A percentile compares a stretch with the other conserved stretches of the same genome.
phyloP scores from a whole-genome alignment of 2,329 filamentous ascomycete genomes.

The Colletotrichum sojae region DNA sequence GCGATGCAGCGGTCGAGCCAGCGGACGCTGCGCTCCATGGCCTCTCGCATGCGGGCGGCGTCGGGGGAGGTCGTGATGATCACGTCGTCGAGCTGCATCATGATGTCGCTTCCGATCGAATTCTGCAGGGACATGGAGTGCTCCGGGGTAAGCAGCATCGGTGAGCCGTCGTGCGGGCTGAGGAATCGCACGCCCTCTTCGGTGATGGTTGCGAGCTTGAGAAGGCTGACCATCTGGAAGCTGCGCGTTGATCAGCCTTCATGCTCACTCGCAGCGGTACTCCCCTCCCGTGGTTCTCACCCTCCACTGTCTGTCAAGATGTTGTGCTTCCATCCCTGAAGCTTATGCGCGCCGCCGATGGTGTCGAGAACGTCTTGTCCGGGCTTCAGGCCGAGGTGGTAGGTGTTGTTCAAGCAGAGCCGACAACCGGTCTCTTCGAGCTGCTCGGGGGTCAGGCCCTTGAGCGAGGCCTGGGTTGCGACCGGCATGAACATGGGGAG shows the following conservation, averaged over 20 bases:
- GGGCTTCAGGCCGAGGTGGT: slow-evolving; percentile 94
- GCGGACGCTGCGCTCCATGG: slow-evolving; percentile 93
- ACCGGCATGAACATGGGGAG: slow-evolving; percentile 99
- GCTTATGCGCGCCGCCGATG: slow-evolving; percentile 91
- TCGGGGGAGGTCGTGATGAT: slow-evolving; percentile 97
- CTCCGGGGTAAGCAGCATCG: slow-evolving; percentile 97
- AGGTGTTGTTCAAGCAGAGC: slow-evolving; percentile 97
- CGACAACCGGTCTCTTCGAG: slow-evolving; percentile 90
- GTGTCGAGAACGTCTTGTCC: slow-evolving; percentile 90
- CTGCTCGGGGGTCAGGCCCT: slow-evolving; percentile 93
- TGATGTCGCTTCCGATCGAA: slow-evolving; percentile 97
- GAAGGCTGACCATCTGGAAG: slow-evolving; percentile 98
- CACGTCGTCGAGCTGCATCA: slow-evolving; percentile 99
- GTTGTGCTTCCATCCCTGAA: slow-evolving; percentile 97
- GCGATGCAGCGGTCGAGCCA: slow-evolving; percentile 97
- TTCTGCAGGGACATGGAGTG: slow-evolving; percentile 97
- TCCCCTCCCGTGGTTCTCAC: slow-evolving; percentile 57
- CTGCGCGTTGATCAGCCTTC: slow-evolving; percentile 60
- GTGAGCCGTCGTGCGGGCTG: slow-evolving; percentile 94
- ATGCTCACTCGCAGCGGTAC: background rate
- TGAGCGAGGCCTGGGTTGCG: slow-evolving; percentile 95
- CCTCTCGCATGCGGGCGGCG: slow-evolving; percentile 87
- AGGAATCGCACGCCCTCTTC: slow-evolving; percentile 96
- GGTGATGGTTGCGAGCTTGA: slow-evolving; percentile 93
- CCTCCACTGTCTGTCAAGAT: slow-evolving; percentile 87